Percentiles rank a stretch among this genome's conserved stretches.
These are phyloP conservation scores for Fusarium penzigii DNA, from an alignment of 2,329 filamentous ascomycete species.

Conservation along the genomic window DNA sequence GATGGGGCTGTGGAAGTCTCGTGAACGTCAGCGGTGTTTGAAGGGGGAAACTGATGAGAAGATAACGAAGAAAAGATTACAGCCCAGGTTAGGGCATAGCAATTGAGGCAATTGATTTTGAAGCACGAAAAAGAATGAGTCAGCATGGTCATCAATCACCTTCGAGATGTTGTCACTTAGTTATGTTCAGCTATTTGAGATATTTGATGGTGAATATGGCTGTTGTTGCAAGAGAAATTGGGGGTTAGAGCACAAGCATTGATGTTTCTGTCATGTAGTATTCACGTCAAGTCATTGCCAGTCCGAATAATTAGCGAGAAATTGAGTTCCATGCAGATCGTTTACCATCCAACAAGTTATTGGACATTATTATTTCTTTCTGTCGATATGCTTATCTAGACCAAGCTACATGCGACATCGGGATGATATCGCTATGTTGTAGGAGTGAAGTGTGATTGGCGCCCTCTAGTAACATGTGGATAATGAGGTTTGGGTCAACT, in stretches of 20 bases:
- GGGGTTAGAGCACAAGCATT: too few relatives aligned
- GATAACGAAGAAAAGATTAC: not conserved
- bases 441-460: not conserved
- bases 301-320: too few relatives aligned
- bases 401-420: not conserved
- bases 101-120: not conserved
- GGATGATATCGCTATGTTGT: not conserved
- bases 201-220: too few relatives aligned
- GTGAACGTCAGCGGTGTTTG: not conserved
- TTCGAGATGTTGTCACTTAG: too few relatives aligned
- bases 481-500: constrained; percentile 1
- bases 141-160: not conserved
- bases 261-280: too few relatives aligned
- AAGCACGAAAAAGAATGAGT: not conserved
- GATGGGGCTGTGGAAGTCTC: not conserved
- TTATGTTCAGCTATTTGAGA: too few relatives aligned
- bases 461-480: constrained; percentile 5
- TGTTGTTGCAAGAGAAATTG: too few relatives aligned
- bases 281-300: too few relatives aligned
- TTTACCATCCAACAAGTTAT: too few relatives aligned
- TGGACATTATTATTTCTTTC: too few relatives aligned
- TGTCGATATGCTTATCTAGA: too few relatives aligned
- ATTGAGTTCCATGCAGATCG: too few relatives aligned
- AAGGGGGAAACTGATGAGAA: not conserved
- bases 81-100: not conserved